Conservation (phyloP, 129 eudicot species). For the Ambrosia trifida region DNA sequence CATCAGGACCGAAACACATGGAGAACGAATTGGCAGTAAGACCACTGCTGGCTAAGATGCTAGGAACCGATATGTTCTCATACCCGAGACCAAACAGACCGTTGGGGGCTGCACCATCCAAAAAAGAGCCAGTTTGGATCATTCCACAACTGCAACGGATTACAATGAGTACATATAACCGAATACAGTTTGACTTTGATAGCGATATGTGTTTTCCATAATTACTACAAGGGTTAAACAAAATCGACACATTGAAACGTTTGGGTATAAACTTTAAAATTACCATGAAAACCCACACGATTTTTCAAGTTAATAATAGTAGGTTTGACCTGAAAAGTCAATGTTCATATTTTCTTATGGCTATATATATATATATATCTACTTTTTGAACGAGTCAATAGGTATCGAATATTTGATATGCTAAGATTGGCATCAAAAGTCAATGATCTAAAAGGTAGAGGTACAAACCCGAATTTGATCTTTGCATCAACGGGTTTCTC, state of each 20-base stretch:
- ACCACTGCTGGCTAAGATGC: conserved; percentile 77
- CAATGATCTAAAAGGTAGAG: background rate
- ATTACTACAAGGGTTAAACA: background rate
- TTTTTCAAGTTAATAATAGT: background rate
- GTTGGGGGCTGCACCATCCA: conserved; percentile 86
- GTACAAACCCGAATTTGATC: conserved; percentile 75
- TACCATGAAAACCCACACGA: background rate
- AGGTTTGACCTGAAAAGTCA: conserved; percentile 17
- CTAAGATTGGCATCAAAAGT: conserved; percentile 14
- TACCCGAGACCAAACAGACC: conserved; percentile 94
- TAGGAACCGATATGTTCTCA: conserved; percentile 76
- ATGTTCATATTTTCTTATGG: background rate
- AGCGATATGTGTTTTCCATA: background rate
- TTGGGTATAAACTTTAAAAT: background rate
- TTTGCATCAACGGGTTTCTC: conserved; percentile 52
- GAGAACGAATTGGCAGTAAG: conserved; percentile 93
- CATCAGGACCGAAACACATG: conserved; percentile 79
- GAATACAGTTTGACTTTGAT: background rate
- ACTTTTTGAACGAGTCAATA: background rate
- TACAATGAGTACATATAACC: conserved; percentile 3
- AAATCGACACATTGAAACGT: background rate
- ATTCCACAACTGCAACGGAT: conserved; percentile 71
- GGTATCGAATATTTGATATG: background rate
- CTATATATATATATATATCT: background rate
- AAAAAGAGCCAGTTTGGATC: conserved; percentile 81